Base-by-base conservation (phyloP, 1,139 yeast species). In the Geotrichum reessii region DNA sequence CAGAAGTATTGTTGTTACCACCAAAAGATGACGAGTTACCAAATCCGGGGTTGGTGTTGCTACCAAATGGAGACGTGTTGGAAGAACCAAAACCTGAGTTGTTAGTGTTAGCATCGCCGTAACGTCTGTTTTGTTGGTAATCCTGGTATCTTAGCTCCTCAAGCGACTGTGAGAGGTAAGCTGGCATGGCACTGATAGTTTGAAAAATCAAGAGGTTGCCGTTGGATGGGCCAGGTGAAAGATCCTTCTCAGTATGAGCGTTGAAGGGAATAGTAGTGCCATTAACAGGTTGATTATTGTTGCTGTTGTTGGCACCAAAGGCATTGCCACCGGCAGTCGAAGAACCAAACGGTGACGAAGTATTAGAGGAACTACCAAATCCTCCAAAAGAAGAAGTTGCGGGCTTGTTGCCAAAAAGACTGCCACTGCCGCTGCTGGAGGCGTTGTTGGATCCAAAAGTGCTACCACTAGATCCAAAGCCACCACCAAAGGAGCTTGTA, bases 131-230 rank as follows among this genome's bases (percentile, higher is more conserved):
- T 63, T 85, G 89, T 67, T 85, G 84, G 71, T 93, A 93, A 74
- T 93, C 99, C 72, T 87, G 93, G 66, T 82, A 76, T 71, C 99
- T 81, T 73, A 93, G 80, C 71, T 93, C 99, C 72, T 92, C 97
- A 67, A 86, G 82, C 0, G 96, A 87, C 67, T 75, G 88, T 67
- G 84, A 84, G 65, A 81, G 79, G 71, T 93, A 93, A 69, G 90
- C 96, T 14, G 96, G 96, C 98, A 93, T 92, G 49, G 89, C 81
- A 22, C 87, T 78, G 63, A 95, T 85, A 66, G 84, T 85, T 70
- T 92, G 91, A 72, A 80, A 93, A 53, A 80, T 74, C 65, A 81
- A 84, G 40, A 82, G 81, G 1, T 80, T 65, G n/a, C 58, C 61
- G 21, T 56, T 61, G 17, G 63, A 54, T 12, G 67, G 63, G 19